These are phyloP conservation scores for Globisporangium okanoganense DNA, from an alignment of 352 stramenopile species.

Conservation along the genomic window DNA sequence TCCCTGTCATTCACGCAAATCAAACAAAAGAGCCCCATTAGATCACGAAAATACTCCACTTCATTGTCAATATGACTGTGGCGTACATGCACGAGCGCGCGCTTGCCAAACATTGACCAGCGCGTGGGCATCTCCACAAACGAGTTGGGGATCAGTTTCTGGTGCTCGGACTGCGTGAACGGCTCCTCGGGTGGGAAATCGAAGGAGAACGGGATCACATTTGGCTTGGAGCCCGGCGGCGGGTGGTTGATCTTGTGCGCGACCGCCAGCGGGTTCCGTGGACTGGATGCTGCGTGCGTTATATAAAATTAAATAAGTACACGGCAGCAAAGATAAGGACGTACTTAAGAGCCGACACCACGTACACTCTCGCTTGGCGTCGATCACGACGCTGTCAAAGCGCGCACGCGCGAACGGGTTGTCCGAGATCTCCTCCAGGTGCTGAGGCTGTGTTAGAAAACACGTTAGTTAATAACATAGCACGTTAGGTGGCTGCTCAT, in stretches of 20 bases:
- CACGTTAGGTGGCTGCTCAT: not conserved
- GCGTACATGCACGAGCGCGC: slow-evolving; percentile 72
- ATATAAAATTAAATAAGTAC: not conserved
- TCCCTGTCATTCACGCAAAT: slow-evolving; percentile 28
- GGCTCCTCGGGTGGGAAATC: slow-evolving; percentile 77
- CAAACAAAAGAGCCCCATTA: no score
- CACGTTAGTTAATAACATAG: no score
- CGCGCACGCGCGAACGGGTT: slow-evolving; percentile 74
- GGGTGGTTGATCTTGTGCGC: slow-evolving; percentile 88
- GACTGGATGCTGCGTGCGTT: slow-evolving; percentile 35
- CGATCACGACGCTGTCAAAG: slow-evolving; percentile 87
- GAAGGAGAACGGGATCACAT: slow-evolving; percentile 80
- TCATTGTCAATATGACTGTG: not conserved
- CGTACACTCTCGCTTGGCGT: slow-evolving; percentile 76
- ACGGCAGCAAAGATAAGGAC: not conserved
- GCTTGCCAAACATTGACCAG: slow-evolving; percentile 81
- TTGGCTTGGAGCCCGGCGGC: slow-evolving; percentile 53
- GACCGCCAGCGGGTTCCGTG: slow-evolving; percentile 64
- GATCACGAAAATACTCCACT: no score
- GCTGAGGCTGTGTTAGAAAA: slow-evolving; percentile 30
- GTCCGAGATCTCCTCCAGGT: slow-evolving; percentile 65
- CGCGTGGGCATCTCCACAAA: slow-evolving; percentile 80
- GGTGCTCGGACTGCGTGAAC: slow-evolving; percentile 54
- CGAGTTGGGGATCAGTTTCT: slow-evolving; percentile 76
- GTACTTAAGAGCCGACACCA: not conserved